These are phyloP conservation scores for Schwanniomyces polymorphus DNA, from an alignment of 805 yeast species.

Conservation along the genomic window DNA sequence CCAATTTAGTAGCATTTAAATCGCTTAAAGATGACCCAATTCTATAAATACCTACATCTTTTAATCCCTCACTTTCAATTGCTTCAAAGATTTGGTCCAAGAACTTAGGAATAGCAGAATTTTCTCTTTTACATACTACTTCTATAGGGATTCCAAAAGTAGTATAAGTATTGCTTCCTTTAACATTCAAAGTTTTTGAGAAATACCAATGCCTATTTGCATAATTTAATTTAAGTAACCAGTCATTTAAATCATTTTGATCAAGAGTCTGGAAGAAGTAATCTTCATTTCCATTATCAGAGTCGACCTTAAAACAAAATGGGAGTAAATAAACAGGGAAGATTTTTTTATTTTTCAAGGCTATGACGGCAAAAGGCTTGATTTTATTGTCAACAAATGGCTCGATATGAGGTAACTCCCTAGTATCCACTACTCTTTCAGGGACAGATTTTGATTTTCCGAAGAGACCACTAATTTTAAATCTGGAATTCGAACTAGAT, in stretches of 20 bases:
- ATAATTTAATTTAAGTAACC: slow-evolving; percentile 58
- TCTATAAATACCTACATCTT: slow-evolving; percentile 89
- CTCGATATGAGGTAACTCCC: slow-evolving; percentile 60
- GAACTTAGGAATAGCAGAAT: slow-evolving; percentile 59
- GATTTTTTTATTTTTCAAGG: slow-evolving; percentile 45
- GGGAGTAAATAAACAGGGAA: slow-evolving; percentile 55
- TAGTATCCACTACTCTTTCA: slow-evolving; percentile 49
- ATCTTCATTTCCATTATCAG: slow-evolving; percentile 48
- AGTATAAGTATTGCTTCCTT: slow-evolving; percentile 16
- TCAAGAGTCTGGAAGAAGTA: slow-evolving; percentile 65
- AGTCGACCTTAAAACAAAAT: slow-evolving; percentile 49
- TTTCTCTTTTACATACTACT: slow-evolving; percentile 73
- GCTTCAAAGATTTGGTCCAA: slow-evolving; percentile 66
- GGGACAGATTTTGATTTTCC: slow-evolving; percentile 45
- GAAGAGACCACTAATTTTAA: slow-evolving; percentile 59
- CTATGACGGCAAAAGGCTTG: slow-evolving; percentile 52
- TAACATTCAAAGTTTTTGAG: slow-evolving; percentile 38
- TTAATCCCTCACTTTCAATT: slow-evolving; percentile 83
- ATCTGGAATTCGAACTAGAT: slow-evolving; percentile 38
- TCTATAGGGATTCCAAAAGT: slow-evolving; percentile 88
- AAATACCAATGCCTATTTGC: slow-evolving; percentile 57
- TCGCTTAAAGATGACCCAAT: slow-evolving; percentile 54
- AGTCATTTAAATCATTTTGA: slow-evolving; percentile 65
- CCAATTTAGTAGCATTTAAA: slow-evolving; percentile 40
- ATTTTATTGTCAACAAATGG: slow-evolving; percentile 37